A percentile compares a stretch with the other conserved stretches of the same genome.
phyloP scores from a whole-genome alignment of 176 grass and related monocot species.

The Calamus simplicifolius region DNA sequence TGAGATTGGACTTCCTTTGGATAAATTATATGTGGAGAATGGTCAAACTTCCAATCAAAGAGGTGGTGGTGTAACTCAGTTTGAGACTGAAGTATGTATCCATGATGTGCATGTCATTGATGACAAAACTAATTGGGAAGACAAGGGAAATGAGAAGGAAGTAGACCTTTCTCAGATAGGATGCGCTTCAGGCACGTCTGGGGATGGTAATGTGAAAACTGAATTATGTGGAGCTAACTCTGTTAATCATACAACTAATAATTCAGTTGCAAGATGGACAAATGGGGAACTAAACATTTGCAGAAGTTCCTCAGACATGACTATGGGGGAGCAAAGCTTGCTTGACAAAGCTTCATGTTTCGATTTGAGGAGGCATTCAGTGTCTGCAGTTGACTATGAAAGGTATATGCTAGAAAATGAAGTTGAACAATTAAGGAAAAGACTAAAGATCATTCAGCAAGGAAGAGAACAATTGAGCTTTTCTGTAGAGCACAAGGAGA shows the following conservation, averaged over 20 bases:
- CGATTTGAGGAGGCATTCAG: constrained; percentile 38
- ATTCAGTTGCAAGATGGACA: too few relatives aligned
- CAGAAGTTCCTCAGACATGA: constrained; percentile 4
- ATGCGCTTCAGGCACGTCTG: too few relatives aligned
- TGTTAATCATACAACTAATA: not conserved
- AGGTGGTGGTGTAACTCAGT: constrained; percentile 8
- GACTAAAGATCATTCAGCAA: constrained; percentile 57
- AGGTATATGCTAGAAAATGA: constrained; percentile 49
- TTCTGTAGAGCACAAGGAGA: constrained; percentile 28
- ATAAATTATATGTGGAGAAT: constrained; percentile 23
- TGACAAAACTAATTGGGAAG: constrained; percentile 31
- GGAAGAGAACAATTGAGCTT: constrained; percentile 66
- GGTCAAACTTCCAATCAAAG: constrained; percentile 24
- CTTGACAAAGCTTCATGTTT: constrained; percentile 22
- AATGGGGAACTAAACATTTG: too few relatives aligned
- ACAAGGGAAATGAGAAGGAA: constrained; percentile 18
- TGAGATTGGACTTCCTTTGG: constrained; percentile 16
- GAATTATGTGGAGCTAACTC: not conserved
- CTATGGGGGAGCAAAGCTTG: constrained; percentile 17
- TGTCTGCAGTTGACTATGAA: constrained; percentile 10
- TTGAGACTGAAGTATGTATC: not conserved
- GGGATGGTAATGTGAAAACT: constrained; percentile 11
- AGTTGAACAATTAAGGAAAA: constrained; percentile 62
- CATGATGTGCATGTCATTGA: constrained; percentile 54
- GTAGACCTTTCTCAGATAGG: constrained; percentile 2